Base-by-base conservation (phyloP, 2,329 filamentous ascomycete genomes). In the Iodosphaeria phyllophila region DNA sequence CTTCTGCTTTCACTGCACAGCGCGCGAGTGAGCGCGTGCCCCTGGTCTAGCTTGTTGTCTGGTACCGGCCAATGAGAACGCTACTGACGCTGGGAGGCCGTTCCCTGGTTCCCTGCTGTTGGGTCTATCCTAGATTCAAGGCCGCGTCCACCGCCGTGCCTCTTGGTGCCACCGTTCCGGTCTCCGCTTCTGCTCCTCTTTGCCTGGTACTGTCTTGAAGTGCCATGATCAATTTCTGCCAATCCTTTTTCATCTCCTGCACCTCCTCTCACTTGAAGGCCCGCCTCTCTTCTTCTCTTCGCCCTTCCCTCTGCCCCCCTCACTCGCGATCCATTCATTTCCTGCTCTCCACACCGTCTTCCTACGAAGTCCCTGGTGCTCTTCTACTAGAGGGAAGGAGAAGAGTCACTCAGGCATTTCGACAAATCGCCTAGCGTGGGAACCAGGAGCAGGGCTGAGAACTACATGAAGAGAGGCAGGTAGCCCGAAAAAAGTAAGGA, bases 161-260 rank as follows among this genome's bases (percentile, higher is more conserved):
- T n/a, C n/a, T n/a, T n/a, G n/a, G n/a, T n/a, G n/a, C n/a, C n/a
- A n/a, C n/a, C n/a, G n/a, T n/a, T n/a, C n/a, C n/a, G n/a, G n/a
- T n/a, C n/a, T n/a, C n/a, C n/a, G n/a, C n/a, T 32, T 17, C 23
- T 17, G 23, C 18, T 18, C 23, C 13, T 24, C 27, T 19, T 24
- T 28, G 30, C 36, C 34, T 11, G 20, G 21, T 17, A 30, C 36
- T 50, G 51, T 53, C 50, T 56, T 53, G 53, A 55, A 46, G 46
- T 47, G 48, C 46, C 42, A 43, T 43, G 20, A 40, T 47, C 44
- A 48, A 44, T 61, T 53, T 59, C 52, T 54, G 54, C 58, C 58
- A 59, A 55, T 63, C 60, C 58, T 57, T 59, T 56, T 56, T 53
- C 53, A 47, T 54, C 52, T 54, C 48, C 50, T 55, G 50, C 48